Percentiles rank a stretch among this genome's conserved stretches.
These are phyloP conservation scores for Colletotrichum simmondsii DNA, from an alignment of 2,329 filamentous ascomycete genomes.

Conservation along the genomic window DNA sequence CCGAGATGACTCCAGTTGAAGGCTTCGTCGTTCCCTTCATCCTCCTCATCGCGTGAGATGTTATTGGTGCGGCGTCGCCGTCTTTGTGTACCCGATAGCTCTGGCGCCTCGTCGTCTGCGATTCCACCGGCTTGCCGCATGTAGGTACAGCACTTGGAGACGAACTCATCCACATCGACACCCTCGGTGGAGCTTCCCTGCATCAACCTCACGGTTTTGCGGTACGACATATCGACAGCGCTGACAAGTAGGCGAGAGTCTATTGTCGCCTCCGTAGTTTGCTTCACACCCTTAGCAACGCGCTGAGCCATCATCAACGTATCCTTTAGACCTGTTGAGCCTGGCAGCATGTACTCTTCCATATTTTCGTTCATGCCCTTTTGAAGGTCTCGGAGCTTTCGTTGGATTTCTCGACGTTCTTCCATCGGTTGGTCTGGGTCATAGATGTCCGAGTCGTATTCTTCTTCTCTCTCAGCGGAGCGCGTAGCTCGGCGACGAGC, in stretches of 20 bases:
- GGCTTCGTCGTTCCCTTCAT: constrained; percentile 79
- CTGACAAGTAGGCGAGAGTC: constrained; percentile 88
- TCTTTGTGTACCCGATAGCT: constrained; percentile 61
- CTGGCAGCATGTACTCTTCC: constrained; percentile 75
- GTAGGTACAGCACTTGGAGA: constrained; percentile 88
- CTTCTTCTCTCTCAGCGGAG: constrained; percentile 31
- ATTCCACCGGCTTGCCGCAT: constrained; percentile 78
- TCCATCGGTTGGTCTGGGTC: constrained; percentile 86
- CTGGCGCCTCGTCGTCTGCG: constrained; percentile 60
- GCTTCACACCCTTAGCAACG: constrained; percentile 76
- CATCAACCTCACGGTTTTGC: constrained; percentile 79
- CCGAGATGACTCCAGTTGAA: constrained; percentile 91
- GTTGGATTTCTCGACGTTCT: constrained; percentile 77
- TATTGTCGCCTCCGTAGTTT: constrained; percentile 90
- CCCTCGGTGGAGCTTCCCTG: constrained; percentile 79
- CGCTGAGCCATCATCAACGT: constrained; percentile 75
- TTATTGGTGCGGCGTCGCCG: constrained; percentile 51
- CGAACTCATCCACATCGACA: constrained; percentile 90
- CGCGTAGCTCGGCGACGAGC: constrained; percentile 34
- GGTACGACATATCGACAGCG: constrained; percentile 82
- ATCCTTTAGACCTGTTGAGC: constrained; percentile 72
- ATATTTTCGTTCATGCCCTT: constrained; percentile 73
- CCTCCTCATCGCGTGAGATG: constrained; percentile 61
- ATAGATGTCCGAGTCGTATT: constrained; percentile 61
- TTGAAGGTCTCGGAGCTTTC: constrained; percentile 74